Evolutionary conservation across 2,329 filamentous ascomycete species (phyloP).

Genomic region (Dothiorella sarmentorum): DNA sequence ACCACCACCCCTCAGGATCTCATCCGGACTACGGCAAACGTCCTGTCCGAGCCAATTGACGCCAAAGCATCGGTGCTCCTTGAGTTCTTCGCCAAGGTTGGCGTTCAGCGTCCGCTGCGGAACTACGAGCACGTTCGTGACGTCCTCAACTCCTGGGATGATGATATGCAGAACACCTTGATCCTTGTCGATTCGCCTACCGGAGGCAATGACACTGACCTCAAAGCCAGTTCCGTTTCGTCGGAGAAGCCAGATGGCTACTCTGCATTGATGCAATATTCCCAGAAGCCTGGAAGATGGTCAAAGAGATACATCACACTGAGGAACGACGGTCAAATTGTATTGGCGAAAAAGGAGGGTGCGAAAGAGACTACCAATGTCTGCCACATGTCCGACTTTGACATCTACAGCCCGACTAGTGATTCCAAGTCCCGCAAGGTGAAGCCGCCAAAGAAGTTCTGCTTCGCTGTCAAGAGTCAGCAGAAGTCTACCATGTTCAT

Average conservation of each 20-base stretch:
- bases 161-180: constrained; percentile 72
- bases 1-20: constrained; percentile 74
- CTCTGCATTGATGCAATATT: constrained; percentile 73
- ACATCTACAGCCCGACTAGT: constrained; percentile 76
- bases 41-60: constrained; percentile 62
- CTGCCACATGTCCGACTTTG: constrained; percentile 87
- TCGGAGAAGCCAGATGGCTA: constrained; percentile 62
- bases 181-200: constrained; percentile 61
- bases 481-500: constrained; percentile 83
- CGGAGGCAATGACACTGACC: constrained; percentile 49
- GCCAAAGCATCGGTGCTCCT: constrained; percentile 66
- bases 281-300: constrained; percentile 81
- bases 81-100: constrained; percentile 72
- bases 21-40: constrained; percentile 62
- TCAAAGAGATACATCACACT: constrained; percentile 78
- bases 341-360: constrained; percentile 67
- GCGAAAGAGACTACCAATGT: constrained; percentile 65
- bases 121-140: constrained; percentile 84
- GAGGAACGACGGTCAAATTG: constrained; percentile 66
- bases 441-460: constrained; percentile 79
- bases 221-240: constrained; percentile 65
- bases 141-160: constrained; percentile 89
- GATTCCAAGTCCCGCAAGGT: constrained; percentile 66
- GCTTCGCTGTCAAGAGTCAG: constrained; percentile 88
- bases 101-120: constrained; percentile 76